Conservation (phyloP, 352 stramenopile species). For the Elongisporangium prolatum region DNA sequence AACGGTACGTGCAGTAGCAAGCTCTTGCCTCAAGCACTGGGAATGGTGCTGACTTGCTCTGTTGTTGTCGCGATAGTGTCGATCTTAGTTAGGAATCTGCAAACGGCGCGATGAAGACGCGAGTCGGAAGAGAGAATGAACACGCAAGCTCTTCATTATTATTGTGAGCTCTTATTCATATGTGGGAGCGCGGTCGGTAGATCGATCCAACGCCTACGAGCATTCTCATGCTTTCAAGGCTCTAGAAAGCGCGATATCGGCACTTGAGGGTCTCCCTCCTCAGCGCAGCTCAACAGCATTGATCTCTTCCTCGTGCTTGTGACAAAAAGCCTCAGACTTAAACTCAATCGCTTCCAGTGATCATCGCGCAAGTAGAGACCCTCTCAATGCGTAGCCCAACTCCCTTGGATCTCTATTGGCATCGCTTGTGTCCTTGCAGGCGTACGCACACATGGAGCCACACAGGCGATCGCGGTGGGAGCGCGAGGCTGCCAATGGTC, state of each 20-base stretch:
- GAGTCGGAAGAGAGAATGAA: not conserved
- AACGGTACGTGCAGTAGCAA: slow-evolving; percentile 35
- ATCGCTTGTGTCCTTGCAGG: too few species aligned
- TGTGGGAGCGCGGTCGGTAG: not conserved
- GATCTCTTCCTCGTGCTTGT: not conserved
- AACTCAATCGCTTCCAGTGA: not conserved
- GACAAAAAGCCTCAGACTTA: not conserved
- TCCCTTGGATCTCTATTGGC: too few species aligned
- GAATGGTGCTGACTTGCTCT: not conserved
- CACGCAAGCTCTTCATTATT: not conserved
- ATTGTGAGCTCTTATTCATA: not conserved
- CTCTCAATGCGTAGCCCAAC: not conserved
- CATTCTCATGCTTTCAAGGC: not conserved
- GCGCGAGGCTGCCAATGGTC: too few species aligned
- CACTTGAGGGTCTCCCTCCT: not conserved
- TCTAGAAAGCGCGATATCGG: not conserved
- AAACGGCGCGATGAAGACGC: not conserved
- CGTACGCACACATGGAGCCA: too few species aligned
- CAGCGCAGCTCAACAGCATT: not conserved
- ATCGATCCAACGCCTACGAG: not conserved
- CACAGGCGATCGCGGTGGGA: too few species aligned
- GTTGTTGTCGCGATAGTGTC: not conserved
- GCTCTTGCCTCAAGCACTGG: not conserved
- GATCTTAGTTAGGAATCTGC: not conserved
- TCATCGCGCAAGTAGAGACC: not conserved